Conservation (phyloP, 176 grass and related monocot genomes). For the Paspalum vaginatum region DNA sequence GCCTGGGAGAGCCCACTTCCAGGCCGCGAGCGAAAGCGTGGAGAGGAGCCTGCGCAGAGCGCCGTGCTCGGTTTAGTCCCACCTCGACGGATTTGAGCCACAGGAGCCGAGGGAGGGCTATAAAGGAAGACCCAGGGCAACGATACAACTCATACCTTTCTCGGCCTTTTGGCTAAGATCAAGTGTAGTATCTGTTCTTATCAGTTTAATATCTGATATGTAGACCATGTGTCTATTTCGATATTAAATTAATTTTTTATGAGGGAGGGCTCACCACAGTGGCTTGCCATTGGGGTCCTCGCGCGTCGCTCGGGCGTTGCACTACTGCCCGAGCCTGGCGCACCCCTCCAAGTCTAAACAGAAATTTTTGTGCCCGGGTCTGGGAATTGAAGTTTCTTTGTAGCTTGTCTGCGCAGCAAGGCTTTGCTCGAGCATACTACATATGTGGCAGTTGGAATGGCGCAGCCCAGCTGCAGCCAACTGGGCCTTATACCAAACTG, state of each 20-base stretch:
- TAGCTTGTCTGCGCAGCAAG: no score
- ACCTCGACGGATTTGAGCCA: not conserved
- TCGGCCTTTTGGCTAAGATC: conserved; percentile 70
- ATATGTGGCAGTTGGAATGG: no score
- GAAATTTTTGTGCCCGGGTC: no score
- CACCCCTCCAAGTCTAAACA: no score
- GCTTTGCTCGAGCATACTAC: no score
- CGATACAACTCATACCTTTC: conserved; percentile 40
- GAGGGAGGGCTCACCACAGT: no score
- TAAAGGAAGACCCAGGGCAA: not conserved
- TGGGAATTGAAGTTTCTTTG: no score
- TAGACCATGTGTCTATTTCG: not conserved
- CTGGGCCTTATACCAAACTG: no score
- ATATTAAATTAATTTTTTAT: not conserved
- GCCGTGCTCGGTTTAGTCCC: not conserved
- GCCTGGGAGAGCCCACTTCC: not conserved
- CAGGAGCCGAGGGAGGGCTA: not conserved
- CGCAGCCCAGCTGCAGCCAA: no score
- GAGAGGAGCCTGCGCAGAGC: not conserved
- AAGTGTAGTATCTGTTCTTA: conserved; percentile 67
- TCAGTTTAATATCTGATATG: not conserved
- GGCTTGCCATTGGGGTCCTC: no score
- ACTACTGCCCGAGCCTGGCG: no score
- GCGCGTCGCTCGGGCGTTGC: no score
- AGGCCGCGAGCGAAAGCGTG: not conserved